phyloP scores from a whole-genome alignment of 495 filamentous ascomycete species.

The Aspergillus incahuasiensis region DNA sequence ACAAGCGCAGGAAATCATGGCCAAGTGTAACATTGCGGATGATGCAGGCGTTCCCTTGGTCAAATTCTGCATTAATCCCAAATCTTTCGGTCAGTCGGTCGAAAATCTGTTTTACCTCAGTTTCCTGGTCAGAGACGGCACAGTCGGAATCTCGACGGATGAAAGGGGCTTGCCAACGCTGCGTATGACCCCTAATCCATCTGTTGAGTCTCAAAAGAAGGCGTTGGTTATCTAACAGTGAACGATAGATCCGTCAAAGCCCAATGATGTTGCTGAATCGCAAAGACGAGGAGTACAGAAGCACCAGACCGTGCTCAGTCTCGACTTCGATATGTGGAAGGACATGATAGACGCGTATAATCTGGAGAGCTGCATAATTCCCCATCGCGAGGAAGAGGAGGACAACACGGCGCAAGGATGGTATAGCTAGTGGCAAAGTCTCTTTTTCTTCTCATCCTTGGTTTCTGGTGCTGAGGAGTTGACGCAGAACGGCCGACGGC shows the following conservation, averaged over 20 bases:
- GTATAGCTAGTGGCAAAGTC: conserved; percentile 53
- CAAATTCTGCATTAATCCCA: conserved; percentile 81
- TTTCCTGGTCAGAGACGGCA: conserved; percentile 88
- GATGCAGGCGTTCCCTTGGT: conserved; percentile 70
- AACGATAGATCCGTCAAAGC: conserved; percentile 32
- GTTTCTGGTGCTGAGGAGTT: background rate
- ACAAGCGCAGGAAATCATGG: conserved; percentile 45
- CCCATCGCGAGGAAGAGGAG: conserved; percentile 61
- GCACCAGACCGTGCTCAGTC: conserved; percentile 77
- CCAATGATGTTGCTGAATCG: conserved; percentile 40
- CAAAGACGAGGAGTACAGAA: conserved; percentile 51
- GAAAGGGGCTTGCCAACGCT: conserved; percentile 63
- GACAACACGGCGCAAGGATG: conserved; percentile 60
- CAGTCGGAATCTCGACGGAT: conserved; percentile 60
- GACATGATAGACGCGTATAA: conserved; percentile 67
- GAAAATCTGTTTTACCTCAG: conserved; percentile 97
- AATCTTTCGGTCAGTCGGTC: conserved; percentile 88
- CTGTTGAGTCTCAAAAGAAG: background rate
- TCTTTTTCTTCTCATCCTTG: background rate
- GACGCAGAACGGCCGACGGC: background rate
- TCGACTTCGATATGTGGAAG: conserved; percentile 80
- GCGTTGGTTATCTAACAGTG: conserved; percentile 20
- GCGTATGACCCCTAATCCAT: conserved; percentile 47
- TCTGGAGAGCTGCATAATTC: conserved; percentile 75
- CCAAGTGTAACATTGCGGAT: conserved; percentile 50